Base-by-base conservation (phyloP, 495 filamentous ascomycete genomes). In the Penicillium ucsense region DNA sequence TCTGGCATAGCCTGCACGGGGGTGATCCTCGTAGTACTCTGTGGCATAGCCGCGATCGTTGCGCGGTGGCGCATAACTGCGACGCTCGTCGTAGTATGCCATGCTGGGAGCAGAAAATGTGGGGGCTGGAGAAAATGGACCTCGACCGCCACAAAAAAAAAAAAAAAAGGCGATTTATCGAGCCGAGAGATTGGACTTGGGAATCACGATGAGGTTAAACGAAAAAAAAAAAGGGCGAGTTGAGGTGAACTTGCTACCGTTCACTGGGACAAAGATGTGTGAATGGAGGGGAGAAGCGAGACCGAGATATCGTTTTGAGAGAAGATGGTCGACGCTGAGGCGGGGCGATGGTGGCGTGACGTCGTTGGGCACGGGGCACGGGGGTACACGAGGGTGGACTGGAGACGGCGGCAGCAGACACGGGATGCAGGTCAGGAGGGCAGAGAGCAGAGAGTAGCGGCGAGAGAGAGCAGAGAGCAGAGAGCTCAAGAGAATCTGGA, bases 51-150 rank as follows among this genome's bases (percentile, higher is more conserved):
- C 53, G 11, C 62, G 65, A 40, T 51, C 42, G 38, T 63, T 61
- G 53, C 69, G 62, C 41, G 57, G 64, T 41, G 59, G 65, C 30
- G 54, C 44, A 30, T 54, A 48, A 37, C 63, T 55, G 31, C 57
- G 56, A 47, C 63, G 65, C 35, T 64, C 59, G 36, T 71, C 68
- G 61, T 70, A 67, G 56, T 71, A 71, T 30, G 68, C 57, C 67
- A 71, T 71, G 47, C 51, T 58, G 41, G 38, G 38, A 33, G 34
- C 46, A 38, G 43, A 36, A 27, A n/a, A 28, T 47, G 52, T 58
- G 41, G 38, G 38, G 33, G 34, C 46, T 41, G 43, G 38, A 27
- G 11, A 28, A 44, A 35, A 28, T 28, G 35, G 45, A 35, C 20
- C 20, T 20, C 20, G 20, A 20, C 20, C 20, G 20, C 20, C 20